phyloP scores from a whole-genome alignment of 176 grass and related monocot genomes.

The Oryza rufipogon region DNA sequence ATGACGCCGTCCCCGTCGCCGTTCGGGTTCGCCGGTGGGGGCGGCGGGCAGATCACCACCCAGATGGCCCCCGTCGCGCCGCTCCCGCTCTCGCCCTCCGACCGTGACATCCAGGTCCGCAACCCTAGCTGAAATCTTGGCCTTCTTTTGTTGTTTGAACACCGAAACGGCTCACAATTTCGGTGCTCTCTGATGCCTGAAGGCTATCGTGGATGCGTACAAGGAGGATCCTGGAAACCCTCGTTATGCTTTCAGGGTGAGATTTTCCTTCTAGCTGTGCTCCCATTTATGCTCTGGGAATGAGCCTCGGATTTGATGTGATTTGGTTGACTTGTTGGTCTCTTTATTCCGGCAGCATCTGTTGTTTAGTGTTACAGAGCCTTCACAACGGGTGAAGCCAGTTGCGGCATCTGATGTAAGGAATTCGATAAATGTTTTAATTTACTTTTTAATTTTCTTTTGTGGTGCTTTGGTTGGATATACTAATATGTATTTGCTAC shows the following conservation, averaged over 20 bases:
- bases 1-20: slow-evolving; percentile 52
- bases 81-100: slow-evolving; percentile 67
- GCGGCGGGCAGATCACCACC: slow-evolving; percentile 74
- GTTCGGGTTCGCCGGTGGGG: slow-evolving; percentile 46
- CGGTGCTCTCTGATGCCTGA: slow-evolving; percentile 36
- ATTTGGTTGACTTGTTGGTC: slow-evolving; percentile 34
- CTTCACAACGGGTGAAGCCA: slow-evolving; percentile 72
- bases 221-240: slow-evolving; percentile 85
- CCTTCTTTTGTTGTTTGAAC: slow-evolving; percentile 17
- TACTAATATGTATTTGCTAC: not conserved
- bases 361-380: slow-evolving; percentile 90
- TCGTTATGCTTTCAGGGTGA: slow-evolving; percentile 82
- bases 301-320: slow-evolving; percentile 7
- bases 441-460: slow-evolving; percentile 9
- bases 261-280: slow-evolving; percentile 28
- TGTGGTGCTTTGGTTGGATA: slow-evolving; percentile 16
- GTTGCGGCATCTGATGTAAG: slow-evolving; percentile 89
- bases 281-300: slow-evolving; percentile 9
- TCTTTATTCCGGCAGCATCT: slow-evolving; percentile 67
- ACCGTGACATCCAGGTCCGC: slow-evolving; percentile 89
- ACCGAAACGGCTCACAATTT: not conserved
- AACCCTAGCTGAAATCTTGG: not conserved
- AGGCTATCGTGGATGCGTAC: slow-evolving; percentile 88
- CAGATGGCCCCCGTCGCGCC: slow-evolving; percentile 98
- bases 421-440: slow-evolving; percentile 15